Evolutionary conservation across 805 yeast genomes (phyloP), one percentile per base, ranked within the genome.

Genomic region (Pichia cephalocereana): DNA sequence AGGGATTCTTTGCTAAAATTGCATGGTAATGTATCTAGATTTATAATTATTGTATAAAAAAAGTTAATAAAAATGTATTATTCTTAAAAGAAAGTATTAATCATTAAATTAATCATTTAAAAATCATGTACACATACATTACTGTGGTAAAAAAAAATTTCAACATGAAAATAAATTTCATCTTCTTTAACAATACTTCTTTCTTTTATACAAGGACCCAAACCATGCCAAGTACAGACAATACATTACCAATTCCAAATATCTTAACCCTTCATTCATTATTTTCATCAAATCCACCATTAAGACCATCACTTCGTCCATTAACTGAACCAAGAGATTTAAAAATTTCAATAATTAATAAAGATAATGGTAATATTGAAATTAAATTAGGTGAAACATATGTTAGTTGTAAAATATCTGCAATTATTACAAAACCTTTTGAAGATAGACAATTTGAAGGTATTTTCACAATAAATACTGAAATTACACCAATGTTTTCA

Each of bases 401-500:
- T 56, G 76, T 86, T 11, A 74, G 82, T 1, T 88, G 79, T 4
- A 72, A 86, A 48, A 81, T 91, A 6, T 79, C 89, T 17, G 84
- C 95, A 11, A 82, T 79, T 46, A 80, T 93, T 14, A 74, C 78
- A 5, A 76, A 78, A 50, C 99, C 99, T 0, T 83, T 75, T 53
- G 96, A 88, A 44, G 95, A 90, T 55, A 74, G 96, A 47, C 97
- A 97, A 0, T 91, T 87, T 62, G 99, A 93, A 65, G 99, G 99
- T 1, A 59, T 85, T 4, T 89, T 93, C 62, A 71, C 76, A 26
- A 89, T 93, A 14, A 78, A 84, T 44, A 85, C 96, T 2, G 98
- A 93, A 59, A 79, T 86, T 40, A 77, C 89, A 19, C 86, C 97
- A 15, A 83, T 91, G 88, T 96, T 96, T 1, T 81, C 89, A 6